Percentiles rank a stretch among this genome's conserved stretches.
Evolutionary conservation across 352 stramenopile genomes (phyloP).

Genomic region (Pythium graminicola): DNA sequence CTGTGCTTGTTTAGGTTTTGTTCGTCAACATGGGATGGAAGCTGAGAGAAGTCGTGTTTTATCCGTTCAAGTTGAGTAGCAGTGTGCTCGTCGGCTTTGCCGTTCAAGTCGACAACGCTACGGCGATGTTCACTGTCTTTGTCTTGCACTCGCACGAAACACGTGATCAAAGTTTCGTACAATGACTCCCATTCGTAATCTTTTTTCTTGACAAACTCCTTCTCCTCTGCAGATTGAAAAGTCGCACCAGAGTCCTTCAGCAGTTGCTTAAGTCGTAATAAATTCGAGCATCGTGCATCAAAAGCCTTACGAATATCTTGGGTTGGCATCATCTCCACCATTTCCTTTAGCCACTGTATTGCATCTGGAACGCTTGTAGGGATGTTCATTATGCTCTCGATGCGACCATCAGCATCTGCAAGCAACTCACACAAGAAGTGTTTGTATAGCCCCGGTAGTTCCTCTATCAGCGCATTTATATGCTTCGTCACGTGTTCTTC

Average conservation of each 20-base stretch:
- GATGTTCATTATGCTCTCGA: slow-evolving; percentile 59
- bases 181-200: slow-evolving; percentile 59
- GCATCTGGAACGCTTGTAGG: slow-evolving; percentile 45
- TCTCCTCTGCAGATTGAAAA: slow-evolving; percentile 2
- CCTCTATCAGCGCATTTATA: slow-evolving; percentile 34
- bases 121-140: slow-evolving; percentile 53
- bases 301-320: slow-evolving; percentile 45
- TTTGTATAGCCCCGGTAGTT: slow-evolving; percentile 45
- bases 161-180: slow-evolving; percentile 55
- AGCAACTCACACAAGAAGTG: slow-evolving; percentile 41
- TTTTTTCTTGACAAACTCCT: slow-evolving; percentile 30
- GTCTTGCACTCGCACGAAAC: slow-evolving; percentile 49
- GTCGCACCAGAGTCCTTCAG: slow-evolving; percentile 27
- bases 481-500: slow-evolving; percentile 25
- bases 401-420: slow-evolving; percentile 39
- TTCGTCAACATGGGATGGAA: slow-evolving; percentile 30
- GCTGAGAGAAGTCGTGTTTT: slow-evolving; percentile 28
- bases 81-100: slow-evolving; percentile 42
- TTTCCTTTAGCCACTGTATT: slow-evolving; percentile 38
- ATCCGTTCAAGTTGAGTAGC: slow-evolving; percentile 31
- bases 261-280: slow-evolving; percentile 35
- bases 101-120: slow-evolving; percentile 44
- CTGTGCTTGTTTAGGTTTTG: slow-evolving; percentile 5
- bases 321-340: slow-evolving; percentile 47
- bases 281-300: slow-evolving; percentile 46